Percentiles rank a stretch among this genome's conserved stretches.
Conservation (phyloP, 345 rosid genomes). For the Luvunga scandens region DNA sequence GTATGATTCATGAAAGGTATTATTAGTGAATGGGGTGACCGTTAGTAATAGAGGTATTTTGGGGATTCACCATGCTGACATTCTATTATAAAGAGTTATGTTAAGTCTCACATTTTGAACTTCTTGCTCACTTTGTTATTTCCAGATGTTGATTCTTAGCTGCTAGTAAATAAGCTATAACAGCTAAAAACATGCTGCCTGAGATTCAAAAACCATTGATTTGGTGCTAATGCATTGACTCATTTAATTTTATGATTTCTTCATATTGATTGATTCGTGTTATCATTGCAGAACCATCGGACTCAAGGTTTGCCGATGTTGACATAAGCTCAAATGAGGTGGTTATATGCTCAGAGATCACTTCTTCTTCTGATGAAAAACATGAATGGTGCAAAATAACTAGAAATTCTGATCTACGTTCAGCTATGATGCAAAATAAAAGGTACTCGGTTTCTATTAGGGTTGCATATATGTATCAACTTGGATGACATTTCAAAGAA, state of each 20-base stretch:
- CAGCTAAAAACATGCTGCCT: background rate
- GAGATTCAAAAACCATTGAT: background rate
- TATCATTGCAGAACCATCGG: slow-evolving; percentile 58
- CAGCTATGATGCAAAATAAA: slow-evolving; percentile 64
- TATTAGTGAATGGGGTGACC: too few relatives aligned
- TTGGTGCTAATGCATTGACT: background rate
- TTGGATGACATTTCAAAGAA: background rate
- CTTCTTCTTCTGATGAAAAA: slow-evolving; percentile 43
- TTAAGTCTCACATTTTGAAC: background rate
- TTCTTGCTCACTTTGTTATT: background rate
- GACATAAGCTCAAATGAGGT: slow-evolving; percentile 59
- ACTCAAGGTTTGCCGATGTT: slow-evolving; percentile 56
- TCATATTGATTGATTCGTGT: background rate
- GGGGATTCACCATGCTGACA: background rate
- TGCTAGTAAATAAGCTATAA: background rate
- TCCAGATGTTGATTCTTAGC: background rate
- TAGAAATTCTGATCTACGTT: slow-evolving; percentile 45
- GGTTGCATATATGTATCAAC: background rate
- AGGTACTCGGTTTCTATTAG: slow-evolving; percentile 37
- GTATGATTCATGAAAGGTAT: too few relatives aligned
- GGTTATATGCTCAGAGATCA: slow-evolving; percentile 54
- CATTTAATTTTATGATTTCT: background rate
- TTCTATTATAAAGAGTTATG: background rate
- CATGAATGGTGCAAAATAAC: slow-evolving; percentile 84
- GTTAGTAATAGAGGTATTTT: background rate